phyloP scores from a whole-genome alignment of 2,329 filamentous ascomycete species.

The Huntiella abstrusa region DNA sequence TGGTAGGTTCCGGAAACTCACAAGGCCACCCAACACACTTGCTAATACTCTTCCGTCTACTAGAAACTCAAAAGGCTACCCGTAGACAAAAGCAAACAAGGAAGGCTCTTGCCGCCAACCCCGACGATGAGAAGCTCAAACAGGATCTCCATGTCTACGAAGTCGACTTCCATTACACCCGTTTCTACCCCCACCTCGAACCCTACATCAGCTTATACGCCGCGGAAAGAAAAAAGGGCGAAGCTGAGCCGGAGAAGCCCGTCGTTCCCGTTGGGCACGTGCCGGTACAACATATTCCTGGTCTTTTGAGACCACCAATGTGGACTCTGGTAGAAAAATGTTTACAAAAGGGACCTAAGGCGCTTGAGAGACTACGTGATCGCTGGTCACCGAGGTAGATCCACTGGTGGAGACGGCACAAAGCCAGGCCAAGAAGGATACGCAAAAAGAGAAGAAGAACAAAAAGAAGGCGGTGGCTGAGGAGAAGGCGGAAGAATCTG shows the following conservation, averaged over 20 bases:
- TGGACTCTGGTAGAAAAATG: slow-evolving; percentile 49
- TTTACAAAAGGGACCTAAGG: slow-evolving; percentile 34
- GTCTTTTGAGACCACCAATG: slow-evolving; percentile 32
- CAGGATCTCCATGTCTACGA: slow-evolving; percentile 46
- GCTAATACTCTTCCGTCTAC: neutral
- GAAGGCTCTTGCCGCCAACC: slow-evolving; percentile 34
- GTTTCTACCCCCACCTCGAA: slow-evolving; percentile 52
- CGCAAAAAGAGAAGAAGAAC: slow-evolving; percentile 13
- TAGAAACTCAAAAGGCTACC: slow-evolving; percentile 55
- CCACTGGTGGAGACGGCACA: slow-evolving; percentile 12
- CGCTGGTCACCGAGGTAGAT: slow-evolving; percentile 21
- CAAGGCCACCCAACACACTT: too few species aligned
- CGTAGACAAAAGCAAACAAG: slow-evolving; percentile 44
- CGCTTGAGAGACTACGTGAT: slow-evolving; percentile 36
- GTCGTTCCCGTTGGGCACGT: slow-evolving; percentile 26
- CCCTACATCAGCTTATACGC: slow-evolving; percentile 49
- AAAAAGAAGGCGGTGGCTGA: slow-evolving; percentile 18
- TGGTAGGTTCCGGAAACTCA: slow-evolving; percentile 29
- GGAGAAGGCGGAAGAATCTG: slow-evolving; percentile 22
- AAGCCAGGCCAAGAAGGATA: slow-evolving; percentile 13
- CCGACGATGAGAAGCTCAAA: slow-evolving; percentile 33
- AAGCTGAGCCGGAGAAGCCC: slow-evolving; percentile 19
- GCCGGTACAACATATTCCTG: slow-evolving; percentile 5
- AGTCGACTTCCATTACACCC: slow-evolving; percentile 58
- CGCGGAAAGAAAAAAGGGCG: slow-evolving; percentile 17